Base-by-base conservation (phyloP, 2,329 filamentous ascomycete species). In the Huntiella moniliformis region DNA sequence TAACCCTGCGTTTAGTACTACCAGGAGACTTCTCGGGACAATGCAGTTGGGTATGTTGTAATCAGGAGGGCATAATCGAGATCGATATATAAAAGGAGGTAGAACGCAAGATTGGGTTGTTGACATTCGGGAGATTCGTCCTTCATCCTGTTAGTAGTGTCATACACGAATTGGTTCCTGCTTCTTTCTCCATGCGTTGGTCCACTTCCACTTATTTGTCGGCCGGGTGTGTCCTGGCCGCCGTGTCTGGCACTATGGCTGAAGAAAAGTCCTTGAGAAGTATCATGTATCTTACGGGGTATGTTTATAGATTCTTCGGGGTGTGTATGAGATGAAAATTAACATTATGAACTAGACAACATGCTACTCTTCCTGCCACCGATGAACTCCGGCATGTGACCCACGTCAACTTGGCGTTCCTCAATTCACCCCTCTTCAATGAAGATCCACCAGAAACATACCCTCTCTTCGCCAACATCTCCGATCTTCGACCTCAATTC, bases 341-440 rank as follows among this genome's bases (percentile, higher is more conserved):
- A 33, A 51, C 17, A 10, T 40, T 1, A 36, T n/a, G n/a, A 8
- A 10, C 10, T 47, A 72, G 68, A 3, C 68, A 72, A 51, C 69
- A 72, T 52, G 57, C 62, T 31, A 51, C 65, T 2, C 54, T 65
- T 7, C 69, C 68, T 1, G 35, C 50, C 0, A 33, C 58, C 1
- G 42, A 55, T 5, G 50, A 59, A 2, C 57, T 66, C 38, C 58
- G 66, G 0, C 55, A 64, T 13, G 62, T 77, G n/a, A 72, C 71
- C 0, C 73, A 77, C 52, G 67, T 77, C 8, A 63, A 67, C 8
- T 56, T 77, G 13, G 73, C 74, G 1, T 77, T 77, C 51, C 68
- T 77, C 65, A 60, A 57, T 11, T 69, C 73, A 0, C 60, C 63
- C 8, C 51, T 59, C 13, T 76, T 77, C 60, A 73, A 73, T 50